Evolutionary conservation across 257 asterid genomes (phyloP).

Genomic region (Jacaranda mimosifolia): DNA sequence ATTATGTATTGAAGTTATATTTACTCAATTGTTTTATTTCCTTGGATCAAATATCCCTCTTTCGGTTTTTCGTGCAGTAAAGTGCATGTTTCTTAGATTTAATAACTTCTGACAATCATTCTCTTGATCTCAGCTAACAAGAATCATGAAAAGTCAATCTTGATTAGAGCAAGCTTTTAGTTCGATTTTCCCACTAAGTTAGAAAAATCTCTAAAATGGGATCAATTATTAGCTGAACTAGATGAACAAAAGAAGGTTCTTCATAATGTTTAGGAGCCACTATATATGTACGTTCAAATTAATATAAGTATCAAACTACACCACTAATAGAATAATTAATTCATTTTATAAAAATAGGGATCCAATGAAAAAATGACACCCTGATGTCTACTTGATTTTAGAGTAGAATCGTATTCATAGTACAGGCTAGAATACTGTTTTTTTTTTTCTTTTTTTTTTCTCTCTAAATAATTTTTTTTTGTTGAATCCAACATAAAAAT

Average conservation of each 20-base stretch:
- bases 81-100: too few species aligned
- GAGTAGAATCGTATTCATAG: neutral
- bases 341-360: neutral
- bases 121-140: neutral
- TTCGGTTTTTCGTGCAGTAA: too few species aligned
- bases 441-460: too few species aligned
- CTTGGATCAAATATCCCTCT: too few species aligned
- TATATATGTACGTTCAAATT: neutral
- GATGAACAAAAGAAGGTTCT: neutral
- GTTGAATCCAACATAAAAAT: slow-evolving; percentile 26
- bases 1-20: too few species aligned
- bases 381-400: neutral
- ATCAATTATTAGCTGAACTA: slow-evolving; percentile 2
- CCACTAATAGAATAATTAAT: neutral
- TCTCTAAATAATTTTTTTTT: neutral
- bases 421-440: neutral
- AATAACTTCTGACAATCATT: neutral
- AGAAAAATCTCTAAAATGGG: neutral
- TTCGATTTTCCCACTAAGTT: neutral
- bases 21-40: too few species aligned
- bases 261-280: neutral
- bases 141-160: neutral
- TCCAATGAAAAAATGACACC: slow-evolving; percentile 22
- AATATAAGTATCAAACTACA: neutral
- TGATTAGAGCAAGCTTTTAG: neutral